Evolutionary conservation across 179 eudicot genomes (phyloP).

Genomic region (Amaranthus tricolor): DNA sequence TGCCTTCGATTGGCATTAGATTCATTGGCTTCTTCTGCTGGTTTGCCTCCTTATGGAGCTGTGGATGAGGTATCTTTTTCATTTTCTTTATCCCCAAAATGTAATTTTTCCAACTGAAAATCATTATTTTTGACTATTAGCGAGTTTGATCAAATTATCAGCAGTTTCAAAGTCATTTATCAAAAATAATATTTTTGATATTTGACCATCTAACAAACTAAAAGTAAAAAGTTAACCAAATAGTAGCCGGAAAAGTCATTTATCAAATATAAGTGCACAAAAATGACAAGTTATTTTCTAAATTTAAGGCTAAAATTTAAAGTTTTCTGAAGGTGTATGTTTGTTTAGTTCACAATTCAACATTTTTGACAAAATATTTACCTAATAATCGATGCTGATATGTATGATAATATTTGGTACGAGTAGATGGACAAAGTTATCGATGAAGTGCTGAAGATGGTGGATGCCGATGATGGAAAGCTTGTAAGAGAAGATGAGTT

Average conservation of each 20-base stretch:
- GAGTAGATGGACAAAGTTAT: constrained; percentile 68
- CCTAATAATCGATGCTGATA: background rate
- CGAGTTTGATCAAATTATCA: no score
- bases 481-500: constrained; percentile 79
- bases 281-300: no score
- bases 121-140: no score
- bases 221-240: no score
- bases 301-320: no score
- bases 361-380: background rate
- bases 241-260: no score
- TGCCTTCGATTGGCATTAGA: constrained; percentile 59
- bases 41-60: constrained; percentile 83
- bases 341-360: background rate
- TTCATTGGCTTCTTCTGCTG: constrained; percentile 71
- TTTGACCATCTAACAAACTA: no score
- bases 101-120: background rate
- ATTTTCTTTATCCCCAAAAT: background rate
- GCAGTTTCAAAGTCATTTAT: background rate
- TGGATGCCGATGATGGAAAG: constrained; percentile 59
- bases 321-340: no score
- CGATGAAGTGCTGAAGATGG: constrained; percentile 51
- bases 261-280: no score
- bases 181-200: no score
- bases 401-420: background rate
- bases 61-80: constrained; percentile 53